These are phyloP conservation scores for Saturnispora dispora DNA, from an alignment of 805 yeast genomes.

Conservation along the genomic window DNA sequence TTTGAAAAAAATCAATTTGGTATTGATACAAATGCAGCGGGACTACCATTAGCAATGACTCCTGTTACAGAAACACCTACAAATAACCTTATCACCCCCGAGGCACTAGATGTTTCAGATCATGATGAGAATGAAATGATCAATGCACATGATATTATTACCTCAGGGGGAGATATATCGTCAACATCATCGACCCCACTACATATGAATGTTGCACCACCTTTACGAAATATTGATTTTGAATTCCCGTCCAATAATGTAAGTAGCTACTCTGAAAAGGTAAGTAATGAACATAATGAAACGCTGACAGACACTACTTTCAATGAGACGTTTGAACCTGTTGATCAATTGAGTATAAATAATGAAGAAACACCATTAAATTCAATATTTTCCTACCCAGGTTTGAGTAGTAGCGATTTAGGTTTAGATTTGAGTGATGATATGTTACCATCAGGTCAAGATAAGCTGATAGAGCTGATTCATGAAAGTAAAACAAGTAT, in stretches of 20 bases:
- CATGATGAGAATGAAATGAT: neutral
- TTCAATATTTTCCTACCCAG: slow-evolving; percentile 3
- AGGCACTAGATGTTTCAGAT: neutral
- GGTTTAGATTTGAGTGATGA: slow-evolving; percentile 1
- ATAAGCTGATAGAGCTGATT: neutral
- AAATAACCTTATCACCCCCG: slow-evolving; percentile 7
- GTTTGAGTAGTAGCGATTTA: neutral
- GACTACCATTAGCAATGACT: slow-evolving; percentile 62
- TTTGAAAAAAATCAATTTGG: slow-evolving; percentile 30
- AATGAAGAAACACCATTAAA: neutral
- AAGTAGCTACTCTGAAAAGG: neutral
- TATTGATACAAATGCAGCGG: slow-evolving; percentile 53
- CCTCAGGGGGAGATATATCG: neutral
- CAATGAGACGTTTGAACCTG: slow-evolving; percentile 3
- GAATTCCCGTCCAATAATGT: neutral
- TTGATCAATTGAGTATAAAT: neutral
- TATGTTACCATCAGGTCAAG: neutral
- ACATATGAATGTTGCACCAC: neutral
- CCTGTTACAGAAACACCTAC: slow-evolving; percentile 56
- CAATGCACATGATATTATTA: neutral
- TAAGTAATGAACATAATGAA: slow-evolving; percentile 1
- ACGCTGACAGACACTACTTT: slow-evolving; percentile 7
- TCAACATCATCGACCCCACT: slow-evolving; percentile 3
- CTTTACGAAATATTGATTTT: neutral
- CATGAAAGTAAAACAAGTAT: slow-evolving; percentile 1